Conservation (phyloP, 345 rosid species). For the Mangifera indica region DNA sequence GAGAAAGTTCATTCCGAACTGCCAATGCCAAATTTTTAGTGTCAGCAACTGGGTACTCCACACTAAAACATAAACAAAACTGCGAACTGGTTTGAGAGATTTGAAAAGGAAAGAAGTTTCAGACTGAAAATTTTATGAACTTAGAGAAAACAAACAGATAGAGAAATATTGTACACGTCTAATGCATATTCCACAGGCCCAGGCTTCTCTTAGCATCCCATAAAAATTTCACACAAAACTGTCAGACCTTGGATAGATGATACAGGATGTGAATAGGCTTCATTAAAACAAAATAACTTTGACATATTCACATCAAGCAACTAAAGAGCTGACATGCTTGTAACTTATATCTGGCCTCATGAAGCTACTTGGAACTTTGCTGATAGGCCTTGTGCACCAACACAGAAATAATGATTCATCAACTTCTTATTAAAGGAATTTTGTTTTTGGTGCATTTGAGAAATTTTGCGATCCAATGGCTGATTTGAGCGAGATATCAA, state of each 20-base stretch:
- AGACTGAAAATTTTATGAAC: too few relatives aligned
- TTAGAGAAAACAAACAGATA: neutral
- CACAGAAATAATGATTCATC: slow-evolving; percentile 71
- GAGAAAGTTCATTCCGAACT: too few relatives aligned
- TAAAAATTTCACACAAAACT: neutral
- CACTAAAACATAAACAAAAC: too few relatives aligned
- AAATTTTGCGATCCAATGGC: slow-evolving; percentile 5
- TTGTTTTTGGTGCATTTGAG: slow-evolving; percentile 31
- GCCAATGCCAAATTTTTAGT: too few relatives aligned
- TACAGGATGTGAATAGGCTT: neutral
- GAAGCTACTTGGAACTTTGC: slow-evolving; percentile 34
- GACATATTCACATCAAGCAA: slow-evolving; percentile 29
- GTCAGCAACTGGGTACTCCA: too few relatives aligned
- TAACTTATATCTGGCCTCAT: slow-evolving; percentile 29
- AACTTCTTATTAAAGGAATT: slow-evolving; percentile 42
- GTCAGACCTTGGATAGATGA: neutral
- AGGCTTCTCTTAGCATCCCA: neutral
- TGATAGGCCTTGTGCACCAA: slow-evolving; percentile 61
- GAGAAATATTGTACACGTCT: too few relatives aligned
- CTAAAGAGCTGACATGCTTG: slow-evolving; percentile 46
- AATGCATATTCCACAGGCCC: too few relatives aligned
- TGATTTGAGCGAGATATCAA: slow-evolving; percentile 13
- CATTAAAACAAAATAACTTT: neutral
- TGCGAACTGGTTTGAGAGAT: too few relatives aligned
- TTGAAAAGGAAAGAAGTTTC: too few relatives aligned